Percentiles rank a stretch among this genome's conserved stretches.
Conservation (phyloP, 2,329 filamentous ascomycete genomes). For the Fusarium falciforme region DNA sequence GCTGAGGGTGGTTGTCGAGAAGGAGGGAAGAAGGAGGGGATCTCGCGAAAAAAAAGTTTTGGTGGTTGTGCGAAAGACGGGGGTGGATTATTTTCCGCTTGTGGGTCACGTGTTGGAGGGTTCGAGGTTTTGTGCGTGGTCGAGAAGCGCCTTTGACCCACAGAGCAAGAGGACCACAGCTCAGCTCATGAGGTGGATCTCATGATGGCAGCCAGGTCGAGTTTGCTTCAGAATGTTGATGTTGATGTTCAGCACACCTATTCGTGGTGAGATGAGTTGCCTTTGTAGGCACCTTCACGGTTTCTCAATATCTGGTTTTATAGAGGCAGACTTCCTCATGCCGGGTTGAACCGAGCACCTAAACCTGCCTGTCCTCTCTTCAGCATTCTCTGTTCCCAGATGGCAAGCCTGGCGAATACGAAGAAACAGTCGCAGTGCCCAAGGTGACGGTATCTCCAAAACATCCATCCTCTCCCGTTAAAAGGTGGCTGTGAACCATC, state of each 20-base stretch:
- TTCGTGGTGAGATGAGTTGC: background rate
- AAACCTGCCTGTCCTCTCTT: background rate
- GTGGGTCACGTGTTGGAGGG: conserved; percentile 49
- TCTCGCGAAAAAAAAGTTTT: conserved; percentile 31
- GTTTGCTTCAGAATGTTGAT: background rate
- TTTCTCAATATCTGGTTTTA: background rate
- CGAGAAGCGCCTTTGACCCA: background rate
- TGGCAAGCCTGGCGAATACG: background rate
- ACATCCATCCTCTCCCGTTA: background rate
- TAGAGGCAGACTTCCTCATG: background rate
- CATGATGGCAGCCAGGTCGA: background rate
- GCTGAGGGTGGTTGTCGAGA: conserved; percentile 45
- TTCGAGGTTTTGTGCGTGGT: conserved; percentile 26
- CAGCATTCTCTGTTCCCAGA: background rate
- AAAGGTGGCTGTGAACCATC: background rate
- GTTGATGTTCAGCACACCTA: too few species aligned
- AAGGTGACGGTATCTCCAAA: background rate
- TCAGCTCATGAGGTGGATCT: conserved; percentile 2
- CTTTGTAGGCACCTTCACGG: background rate
- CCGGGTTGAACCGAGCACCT: background rate
- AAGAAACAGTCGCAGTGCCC: background rate
- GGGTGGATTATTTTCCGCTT: conserved; percentile 38
- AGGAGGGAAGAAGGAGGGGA: conserved; percentile 27
- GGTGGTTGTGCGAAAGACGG: conserved; percentile 31
- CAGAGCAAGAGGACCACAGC: background rate